phyloP scores from a whole-genome alignment of 2,329 filamentous ascomycete species.

The Didymella pomorum region DNA sequence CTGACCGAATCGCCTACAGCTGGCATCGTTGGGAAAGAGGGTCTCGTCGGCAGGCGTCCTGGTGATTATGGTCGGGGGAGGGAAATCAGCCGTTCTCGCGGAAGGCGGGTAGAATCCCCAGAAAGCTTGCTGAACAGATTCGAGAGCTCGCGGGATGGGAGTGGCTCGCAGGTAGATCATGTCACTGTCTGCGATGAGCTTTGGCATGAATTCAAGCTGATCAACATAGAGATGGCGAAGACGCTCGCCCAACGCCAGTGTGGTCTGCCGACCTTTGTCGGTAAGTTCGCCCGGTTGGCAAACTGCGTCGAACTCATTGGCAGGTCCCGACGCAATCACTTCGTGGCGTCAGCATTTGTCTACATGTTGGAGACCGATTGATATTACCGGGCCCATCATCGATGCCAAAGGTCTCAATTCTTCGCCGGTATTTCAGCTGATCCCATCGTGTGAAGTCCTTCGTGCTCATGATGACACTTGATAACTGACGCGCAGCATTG shows the following conservation, averaged over 20 bases:
- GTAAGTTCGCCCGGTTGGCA: conserved; percentile 64
- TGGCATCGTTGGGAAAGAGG: conserved; percentile 59
- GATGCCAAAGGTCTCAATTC: conserved; percentile 81
- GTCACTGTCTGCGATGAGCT: conserved; percentile 51
- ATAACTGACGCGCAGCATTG: conserved; percentile 75
- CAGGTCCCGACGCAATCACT: conserved; percentile 71
- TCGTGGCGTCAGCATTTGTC: conserved; percentile 11
- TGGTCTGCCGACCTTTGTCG: conserved; percentile 59
- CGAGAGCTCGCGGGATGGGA: conserved; percentile 59
- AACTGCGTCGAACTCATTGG: conserved; percentile 76
- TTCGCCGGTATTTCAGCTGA: conserved; percentile 69
- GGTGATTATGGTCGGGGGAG: conserved; percentile 55
- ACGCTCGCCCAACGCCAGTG: conserved; percentile 57
- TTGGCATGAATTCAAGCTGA: conserved; percentile 59
- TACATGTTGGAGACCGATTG: neutral
- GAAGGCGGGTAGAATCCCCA: conserved; percentile 58
- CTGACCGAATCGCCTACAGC: conserved; percentile 58
- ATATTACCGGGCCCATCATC: conserved; percentile 63
- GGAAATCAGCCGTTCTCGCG: conserved; percentile 53
- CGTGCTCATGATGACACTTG: conserved; percentile 64
- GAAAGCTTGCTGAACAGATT: conserved; percentile 61
- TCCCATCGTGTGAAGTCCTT: conserved; percentile 65
- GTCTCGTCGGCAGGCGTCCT: conserved; percentile 58
- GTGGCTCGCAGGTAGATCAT: conserved; percentile 59
- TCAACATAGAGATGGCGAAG: conserved; percentile 60